Conservation (phyloP, 164 flowering plant species). For the Nymphaea thermarum region DNA sequence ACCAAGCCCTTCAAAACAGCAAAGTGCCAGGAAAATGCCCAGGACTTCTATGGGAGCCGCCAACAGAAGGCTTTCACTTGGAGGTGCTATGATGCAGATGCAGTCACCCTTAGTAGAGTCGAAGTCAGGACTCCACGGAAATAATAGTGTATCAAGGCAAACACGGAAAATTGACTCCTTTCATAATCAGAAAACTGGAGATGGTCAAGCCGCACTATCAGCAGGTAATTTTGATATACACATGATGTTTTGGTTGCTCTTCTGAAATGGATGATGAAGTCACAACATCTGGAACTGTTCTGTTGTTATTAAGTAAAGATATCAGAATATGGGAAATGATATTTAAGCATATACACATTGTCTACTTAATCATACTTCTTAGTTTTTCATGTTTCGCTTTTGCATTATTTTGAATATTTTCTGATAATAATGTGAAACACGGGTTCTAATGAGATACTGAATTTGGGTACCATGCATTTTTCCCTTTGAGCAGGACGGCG, state of each 20-base stretch:
- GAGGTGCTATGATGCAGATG: conserved; percentile 43
- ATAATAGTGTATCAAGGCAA: conserved; percentile 13
- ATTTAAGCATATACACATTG: too few species aligned
- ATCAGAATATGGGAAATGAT: too few species aligned
- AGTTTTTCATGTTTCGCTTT: too few species aligned
- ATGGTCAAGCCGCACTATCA: conserved; percentile 25
- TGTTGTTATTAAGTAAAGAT: too few species aligned
- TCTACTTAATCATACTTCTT: too few species aligned
- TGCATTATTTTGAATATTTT: not conserved
- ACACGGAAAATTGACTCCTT: conserved; percentile 26
- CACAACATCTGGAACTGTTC: too few species aligned
- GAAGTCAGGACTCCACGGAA: not conserved
- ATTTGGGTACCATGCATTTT: too few species aligned
- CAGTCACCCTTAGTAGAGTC: not conserved
- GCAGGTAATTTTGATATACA: conserved; percentile 19
- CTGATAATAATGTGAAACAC: too few species aligned
- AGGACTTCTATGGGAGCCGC: conserved; percentile 55
- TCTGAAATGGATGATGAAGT: too few species aligned
- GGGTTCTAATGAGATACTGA: too few species aligned
- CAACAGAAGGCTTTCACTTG: conserved; percentile 52
- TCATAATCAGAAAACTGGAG: conserved; percentile 17
- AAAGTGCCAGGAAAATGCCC: conserved; percentile 43
- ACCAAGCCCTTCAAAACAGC: conserved; percentile 77
- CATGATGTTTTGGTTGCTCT: too few species aligned
- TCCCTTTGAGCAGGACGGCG: conserved; percentile 31